Evolutionary conservation across 371 early-diverging fungal species (phyloP), one percentile per base, ranked within the genome.

Genomic region (Mucor mucedo): DNA sequence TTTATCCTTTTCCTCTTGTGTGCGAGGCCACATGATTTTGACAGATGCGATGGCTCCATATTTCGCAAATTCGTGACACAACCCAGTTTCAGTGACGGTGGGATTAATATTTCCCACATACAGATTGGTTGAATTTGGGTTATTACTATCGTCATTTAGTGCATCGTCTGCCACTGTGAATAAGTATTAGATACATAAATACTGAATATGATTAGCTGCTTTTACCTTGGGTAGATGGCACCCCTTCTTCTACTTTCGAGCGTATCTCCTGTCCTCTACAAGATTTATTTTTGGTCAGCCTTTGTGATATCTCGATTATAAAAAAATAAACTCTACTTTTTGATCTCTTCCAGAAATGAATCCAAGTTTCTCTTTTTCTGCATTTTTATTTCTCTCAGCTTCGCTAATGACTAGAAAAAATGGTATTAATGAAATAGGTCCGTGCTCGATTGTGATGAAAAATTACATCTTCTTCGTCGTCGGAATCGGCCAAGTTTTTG

Each of bases 1-100:
- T 13, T 95, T 84, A 9, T 89, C 91, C 39, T 80, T 83, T 68
- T 95, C 95, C 56, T 94, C 95, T 49, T 80, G 83, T 0, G 92
- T 92, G 13, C 96, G 89, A 3, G 98, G 97, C 95, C 94, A 94
- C 96, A 96, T 94, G 52, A 97, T 92, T 72, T 97, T 96, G 55
- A 96, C 92, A 55, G 93, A 93, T 5, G 91, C 97, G 66, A 97
- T 93, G 0, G 95, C 90, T 0, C 98, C 98, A 69, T 80, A 92
- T 29, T 70, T 77, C 21, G 81, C 95, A 85, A 97, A 97, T 28
- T 83, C 85, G 61, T 82, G 73, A 63, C 91, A 92, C 2, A 97
- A 65, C 0, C 65, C 66, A 11, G 56, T 54, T 32, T 70, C 70
- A n/a, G 70, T 70, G 0, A 76, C 67, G 0, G 71, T 63, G 0